These are phyloP conservation scores for Akanthomyces uredinophilus DNA, from an alignment of 2,329 filamentous ascomycete genomes.

Conservation along the genomic window DNA sequence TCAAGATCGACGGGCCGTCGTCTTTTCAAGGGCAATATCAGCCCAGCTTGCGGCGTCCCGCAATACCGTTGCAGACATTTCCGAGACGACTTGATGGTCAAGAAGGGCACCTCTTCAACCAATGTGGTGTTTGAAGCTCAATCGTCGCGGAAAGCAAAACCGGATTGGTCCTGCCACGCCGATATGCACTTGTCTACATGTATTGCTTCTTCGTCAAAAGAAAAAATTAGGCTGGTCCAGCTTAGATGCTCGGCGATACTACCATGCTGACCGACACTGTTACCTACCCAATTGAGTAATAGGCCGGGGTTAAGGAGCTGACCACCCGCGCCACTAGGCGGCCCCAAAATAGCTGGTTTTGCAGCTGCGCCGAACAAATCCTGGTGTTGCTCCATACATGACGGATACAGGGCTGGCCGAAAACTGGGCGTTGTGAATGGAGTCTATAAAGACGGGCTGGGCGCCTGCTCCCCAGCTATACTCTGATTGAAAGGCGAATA, in stretches of 20 bases:
- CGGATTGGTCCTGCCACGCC: neutral
- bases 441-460: neutral
- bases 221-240: neutral
- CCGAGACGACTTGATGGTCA: too few relatives aligned
- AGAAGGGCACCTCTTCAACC: neutral
- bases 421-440: neutral
- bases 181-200: too few relatives aligned
- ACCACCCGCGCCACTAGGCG: neutral
- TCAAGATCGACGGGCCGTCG: too few relatives aligned
- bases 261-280: neutral
- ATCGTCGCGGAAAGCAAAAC: neutral
- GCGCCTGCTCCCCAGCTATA: neutral
- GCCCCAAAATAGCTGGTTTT: constrained; percentile 1
- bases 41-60: too few relatives aligned
- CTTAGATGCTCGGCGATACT: neutral
- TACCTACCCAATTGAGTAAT: constrained; percentile 6
- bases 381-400: neutral
- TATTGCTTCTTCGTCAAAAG: too few relatives aligned
- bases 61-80: too few relatives aligned
- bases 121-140: neutral
- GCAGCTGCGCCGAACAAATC: neutral
- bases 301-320: neutral
- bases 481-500: neutral
- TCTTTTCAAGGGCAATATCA: too few relatives aligned
- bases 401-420: neutral